Conservation (phyloP, 352 stramenopile species). For the Phytophthora megakarya region DNA sequence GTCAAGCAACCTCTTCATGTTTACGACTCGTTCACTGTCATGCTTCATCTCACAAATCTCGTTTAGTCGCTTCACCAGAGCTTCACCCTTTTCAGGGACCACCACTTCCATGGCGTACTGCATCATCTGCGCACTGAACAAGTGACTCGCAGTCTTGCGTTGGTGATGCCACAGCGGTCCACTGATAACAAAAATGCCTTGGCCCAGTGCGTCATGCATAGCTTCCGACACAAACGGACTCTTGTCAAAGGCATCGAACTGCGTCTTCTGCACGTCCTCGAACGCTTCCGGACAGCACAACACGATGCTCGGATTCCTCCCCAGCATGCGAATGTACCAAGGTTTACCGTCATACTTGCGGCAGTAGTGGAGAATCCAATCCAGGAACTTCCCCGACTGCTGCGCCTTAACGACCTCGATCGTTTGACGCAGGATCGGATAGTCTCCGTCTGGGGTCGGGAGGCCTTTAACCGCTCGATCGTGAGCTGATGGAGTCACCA, state of each 20-base stretch:
- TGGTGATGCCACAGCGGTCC: conserved; percentile 73
- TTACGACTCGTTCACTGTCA: conserved; percentile 28
- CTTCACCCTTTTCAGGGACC: conserved; percentile 43
- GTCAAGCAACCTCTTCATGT: conserved; percentile 59
- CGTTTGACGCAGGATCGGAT: conserved; percentile 56
- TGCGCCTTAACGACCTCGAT: conserved; percentile 53
- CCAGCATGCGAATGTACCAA: conserved; percentile 48
- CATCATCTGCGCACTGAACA: conserved; percentile 81
- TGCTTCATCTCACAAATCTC: conserved; percentile 17
- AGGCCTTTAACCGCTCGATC: conserved; percentile 43
- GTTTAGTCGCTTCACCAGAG: conserved; percentile 45
- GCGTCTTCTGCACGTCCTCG: conserved; percentile 64
- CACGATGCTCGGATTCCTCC: conserved; percentile 44
- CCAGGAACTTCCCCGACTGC: conserved; percentile 42
- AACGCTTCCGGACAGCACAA: conserved; percentile 51
- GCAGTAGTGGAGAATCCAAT: conserved; percentile 63
- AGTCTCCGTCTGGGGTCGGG: conserved; percentile 38
- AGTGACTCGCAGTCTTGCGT: conserved; percentile 89
- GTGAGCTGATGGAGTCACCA: conserved; percentile 27
- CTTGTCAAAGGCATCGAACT: conserved; percentile 85
- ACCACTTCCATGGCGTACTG: conserved; percentile 61
- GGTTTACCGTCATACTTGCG: conserved; percentile 41
- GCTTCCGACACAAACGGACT: conserved; percentile 44
- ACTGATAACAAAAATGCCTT: conserved; percentile 79
- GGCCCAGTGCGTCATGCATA: conserved; percentile 71